Conservation (phyloP, 805 yeast genomes). For the Blastobotrys muscicola region DNA sequence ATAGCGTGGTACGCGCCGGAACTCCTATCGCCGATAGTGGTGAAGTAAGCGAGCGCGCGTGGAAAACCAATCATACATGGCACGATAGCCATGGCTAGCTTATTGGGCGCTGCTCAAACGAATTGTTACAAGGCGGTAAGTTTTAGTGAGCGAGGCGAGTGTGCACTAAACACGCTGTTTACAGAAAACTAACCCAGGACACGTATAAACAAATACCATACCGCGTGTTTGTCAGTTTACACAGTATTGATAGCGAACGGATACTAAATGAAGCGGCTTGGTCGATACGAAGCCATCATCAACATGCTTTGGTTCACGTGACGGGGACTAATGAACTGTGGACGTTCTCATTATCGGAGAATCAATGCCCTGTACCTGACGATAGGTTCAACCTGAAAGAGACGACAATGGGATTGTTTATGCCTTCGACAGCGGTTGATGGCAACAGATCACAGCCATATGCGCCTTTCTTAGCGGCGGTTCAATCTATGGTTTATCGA, state of each 20-base stretch:
- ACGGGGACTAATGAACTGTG: conserved; percentile 19
- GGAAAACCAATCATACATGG: no score
- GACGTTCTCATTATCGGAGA: conserved; percentile 17
- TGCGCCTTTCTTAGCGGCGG: conserved; percentile 17
- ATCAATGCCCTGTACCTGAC: conserved; percentile 9
- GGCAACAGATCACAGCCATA: conserved; percentile 14
- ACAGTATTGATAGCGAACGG: conserved; percentile 6
- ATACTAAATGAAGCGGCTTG: conserved; percentile 18
- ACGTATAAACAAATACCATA: conserved; percentile 15
- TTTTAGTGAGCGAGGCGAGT: background rate
- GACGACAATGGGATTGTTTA: conserved; percentile 21
- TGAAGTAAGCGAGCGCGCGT: no score
- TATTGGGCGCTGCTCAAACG: conserved; percentile 1
- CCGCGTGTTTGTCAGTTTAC: conserved; percentile 16
- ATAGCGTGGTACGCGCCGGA: no score
- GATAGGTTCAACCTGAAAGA: conserved; percentile 16
- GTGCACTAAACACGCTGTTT: no score
- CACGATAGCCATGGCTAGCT: background rate
- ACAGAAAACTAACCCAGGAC: conserved; percentile 8
- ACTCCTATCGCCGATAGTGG: no score
- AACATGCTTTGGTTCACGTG: conserved; percentile 14
- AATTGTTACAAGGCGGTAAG: conserved; percentile 6
- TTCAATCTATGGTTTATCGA: conserved; percentile 10
- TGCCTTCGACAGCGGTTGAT: conserved; percentile 17
- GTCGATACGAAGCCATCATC: conserved; percentile 15